Conservation (phyloP, 345 rosid species). For the Boechera stricta region DNA sequence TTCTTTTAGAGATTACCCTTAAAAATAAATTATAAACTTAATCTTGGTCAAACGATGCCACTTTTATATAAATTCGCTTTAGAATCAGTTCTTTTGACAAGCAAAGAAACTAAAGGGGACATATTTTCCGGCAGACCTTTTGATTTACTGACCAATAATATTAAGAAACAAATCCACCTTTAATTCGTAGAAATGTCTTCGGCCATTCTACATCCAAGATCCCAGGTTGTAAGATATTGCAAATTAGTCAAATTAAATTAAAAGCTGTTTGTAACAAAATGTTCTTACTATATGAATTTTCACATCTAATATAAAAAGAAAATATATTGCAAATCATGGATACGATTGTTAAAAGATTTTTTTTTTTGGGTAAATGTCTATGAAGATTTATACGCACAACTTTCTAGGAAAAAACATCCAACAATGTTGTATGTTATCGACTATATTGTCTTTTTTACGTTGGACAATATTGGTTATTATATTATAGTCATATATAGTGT, state of each 20-base stretch:
- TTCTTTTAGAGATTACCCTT: conserved; percentile 2
- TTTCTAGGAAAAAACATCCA: too few species aligned
- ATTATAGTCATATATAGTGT: not conserved
- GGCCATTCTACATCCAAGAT: not conserved
- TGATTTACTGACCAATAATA: not conserved
- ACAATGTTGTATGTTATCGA: not conserved
- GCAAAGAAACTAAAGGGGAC: not conserved
- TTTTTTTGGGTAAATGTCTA: not conserved
- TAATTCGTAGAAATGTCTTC: conserved; percentile 2
- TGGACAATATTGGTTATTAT: not conserved
- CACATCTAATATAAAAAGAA: not conserved
- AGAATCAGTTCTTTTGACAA: not conserved
- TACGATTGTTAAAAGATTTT: not conserved
- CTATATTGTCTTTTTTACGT: not conserved
- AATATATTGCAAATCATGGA: not conserved
- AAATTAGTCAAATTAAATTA: not conserved
- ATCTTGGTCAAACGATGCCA: conserved; percentile 33
- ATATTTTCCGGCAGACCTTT: not conserved
- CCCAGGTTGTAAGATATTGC: not conserved
- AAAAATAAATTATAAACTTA: not conserved
- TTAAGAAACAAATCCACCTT: not conserved
- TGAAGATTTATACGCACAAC: not conserved
- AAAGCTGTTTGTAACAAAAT: not conserved
- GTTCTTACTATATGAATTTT: not conserved
- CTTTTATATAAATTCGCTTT: not conserved